These are phyloP conservation scores for Aspergillus sp. DNA, from an alignment of 2,329 filamentous ascomycete species.

Conservation along the genomic window DNA sequence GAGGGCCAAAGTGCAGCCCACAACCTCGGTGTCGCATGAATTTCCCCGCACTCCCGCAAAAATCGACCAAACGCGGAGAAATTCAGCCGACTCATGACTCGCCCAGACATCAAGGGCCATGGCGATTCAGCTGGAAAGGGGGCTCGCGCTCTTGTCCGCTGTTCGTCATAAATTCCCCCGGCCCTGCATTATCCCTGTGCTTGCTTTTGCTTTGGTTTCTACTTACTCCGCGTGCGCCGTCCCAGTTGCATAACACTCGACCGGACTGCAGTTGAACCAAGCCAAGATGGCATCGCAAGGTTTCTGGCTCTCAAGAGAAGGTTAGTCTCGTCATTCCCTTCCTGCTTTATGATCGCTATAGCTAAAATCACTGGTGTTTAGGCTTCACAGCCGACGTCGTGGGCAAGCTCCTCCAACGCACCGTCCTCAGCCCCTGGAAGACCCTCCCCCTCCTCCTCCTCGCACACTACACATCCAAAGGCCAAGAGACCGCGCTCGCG, in stretches of 20 bases:
- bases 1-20: not conserved
- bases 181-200: not conserved
- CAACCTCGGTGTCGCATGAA: constrained; percentile 28
- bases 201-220: not conserved
- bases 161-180: not conserved
- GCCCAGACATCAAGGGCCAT: not conserved
- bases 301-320: constrained; percentile 40
- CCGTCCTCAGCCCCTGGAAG: constrained; percentile 67
- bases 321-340: constrained; percentile 20
- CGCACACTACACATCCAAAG: constrained; percentile 66
- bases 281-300: constrained; percentile 9
- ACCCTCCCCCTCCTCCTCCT: constrained; percentile 67
- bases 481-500: constrained; percentile 58
- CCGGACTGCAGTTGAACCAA: not conserved
- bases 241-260: not conserved
- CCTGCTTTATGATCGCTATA: not conserved
- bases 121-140: constrained; percentile 1
- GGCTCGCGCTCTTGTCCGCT: constrained; percentile 6
- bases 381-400: constrained; percentile 65
- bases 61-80: not conserved
- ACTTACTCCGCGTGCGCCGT: not conserved
- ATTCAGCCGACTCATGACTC: constrained; percentile 2
- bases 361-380: constrained; percentile 17
- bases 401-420: constrained; percentile 61
- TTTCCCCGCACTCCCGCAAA: constrained; percentile 28